A percentile compares a stretch with the other conserved stretches of the same genome.
phyloP scores from a whole-genome alignment of 306 rosid genomes.

The Hippophae rhamnoides region DNA sequence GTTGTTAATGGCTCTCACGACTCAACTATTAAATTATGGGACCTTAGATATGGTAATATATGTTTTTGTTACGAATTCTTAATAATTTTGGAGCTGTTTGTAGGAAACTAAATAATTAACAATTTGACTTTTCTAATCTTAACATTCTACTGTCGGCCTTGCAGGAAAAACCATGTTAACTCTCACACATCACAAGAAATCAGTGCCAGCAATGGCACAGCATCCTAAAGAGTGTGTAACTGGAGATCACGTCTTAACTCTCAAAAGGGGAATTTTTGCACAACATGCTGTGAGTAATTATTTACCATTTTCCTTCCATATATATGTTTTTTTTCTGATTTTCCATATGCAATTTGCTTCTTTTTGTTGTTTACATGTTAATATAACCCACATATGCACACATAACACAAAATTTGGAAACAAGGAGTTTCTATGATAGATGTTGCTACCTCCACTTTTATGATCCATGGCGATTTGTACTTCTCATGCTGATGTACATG shows the following conservation, averaged over 20 bases:
- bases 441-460: too few species aligned
- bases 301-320: conserved; percentile 5
- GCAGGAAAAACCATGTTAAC: conserved; percentile 88
- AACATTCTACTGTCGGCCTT: conserved; percentile 1
- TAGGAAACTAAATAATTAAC: too few species aligned
- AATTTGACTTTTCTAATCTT: background rate
- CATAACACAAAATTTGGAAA: too few species aligned
- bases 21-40: conserved; percentile 94
- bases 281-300: conserved; percentile 88
- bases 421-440: too few species aligned
- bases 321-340: background rate
- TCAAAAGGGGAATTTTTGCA: conserved; percentile 85
- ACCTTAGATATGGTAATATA: conserved; percentile 84
- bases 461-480: too few species aligned
- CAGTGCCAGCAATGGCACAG: conserved; percentile 88
- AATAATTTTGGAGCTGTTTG: too few species aligned
- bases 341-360: conserved; percentile 2
- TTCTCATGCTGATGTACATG: background rate
- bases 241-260: background rate
- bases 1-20: conserved; percentile 97
- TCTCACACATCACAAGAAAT: conserved; percentile 93
- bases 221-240: conserved; percentile 89
- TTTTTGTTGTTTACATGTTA: background rate
- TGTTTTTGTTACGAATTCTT: background rate
- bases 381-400: background rate